Conservation (phyloP, 768 basidiomycete species). For the Mycena belliarum region DNA sequence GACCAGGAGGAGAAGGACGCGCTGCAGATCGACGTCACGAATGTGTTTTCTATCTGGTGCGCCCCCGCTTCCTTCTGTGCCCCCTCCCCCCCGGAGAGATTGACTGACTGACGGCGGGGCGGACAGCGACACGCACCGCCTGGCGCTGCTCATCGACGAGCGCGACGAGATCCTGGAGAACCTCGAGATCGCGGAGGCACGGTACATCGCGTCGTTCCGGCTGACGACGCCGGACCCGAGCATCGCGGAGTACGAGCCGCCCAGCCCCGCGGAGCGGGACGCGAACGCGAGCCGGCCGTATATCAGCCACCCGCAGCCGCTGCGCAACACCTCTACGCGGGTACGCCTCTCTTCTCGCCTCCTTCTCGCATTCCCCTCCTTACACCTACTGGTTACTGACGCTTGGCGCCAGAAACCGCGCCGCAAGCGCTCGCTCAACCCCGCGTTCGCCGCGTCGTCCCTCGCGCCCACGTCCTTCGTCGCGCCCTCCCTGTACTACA, state of each 20-base stretch:
- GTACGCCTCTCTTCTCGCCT: constrained; percentile 18
- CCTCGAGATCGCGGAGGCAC: constrained; percentile 77
- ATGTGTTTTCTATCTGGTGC: constrained; percentile 75
- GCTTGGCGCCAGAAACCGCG: constrained; percentile 33
- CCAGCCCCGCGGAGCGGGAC: constrained; percentile 35
- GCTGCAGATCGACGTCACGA: constrained; percentile 66
- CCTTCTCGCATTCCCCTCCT: background rate
- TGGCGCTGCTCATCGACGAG: constrained; percentile 72
- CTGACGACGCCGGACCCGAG: constrained; percentile 75
- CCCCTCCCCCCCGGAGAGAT: background rate
- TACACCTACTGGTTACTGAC: too few species aligned
- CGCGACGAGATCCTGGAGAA: constrained; percentile 78
- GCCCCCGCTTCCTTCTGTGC: constrained; percentile 5
- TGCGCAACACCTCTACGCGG: constrained; percentile 38
- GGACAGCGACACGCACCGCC: constrained; percentile 62
- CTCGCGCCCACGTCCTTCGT: constrained; percentile 77
- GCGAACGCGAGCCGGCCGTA: constrained; percentile 52
- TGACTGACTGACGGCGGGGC: constrained; percentile 45
- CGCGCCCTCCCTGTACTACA: constrained; percentile 79
- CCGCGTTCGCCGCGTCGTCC: constrained; percentile 68
- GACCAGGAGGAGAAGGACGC: constrained; percentile 43
- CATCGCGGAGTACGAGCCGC: constrained; percentile 56
- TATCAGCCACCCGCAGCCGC: constrained; percentile 69
- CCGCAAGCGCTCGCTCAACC: constrained; percentile 54
- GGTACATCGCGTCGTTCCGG: constrained; percentile 75